Base-by-base conservation (phyloP, 345 rosid genomes). In the Salix suchowensis region DNA sequence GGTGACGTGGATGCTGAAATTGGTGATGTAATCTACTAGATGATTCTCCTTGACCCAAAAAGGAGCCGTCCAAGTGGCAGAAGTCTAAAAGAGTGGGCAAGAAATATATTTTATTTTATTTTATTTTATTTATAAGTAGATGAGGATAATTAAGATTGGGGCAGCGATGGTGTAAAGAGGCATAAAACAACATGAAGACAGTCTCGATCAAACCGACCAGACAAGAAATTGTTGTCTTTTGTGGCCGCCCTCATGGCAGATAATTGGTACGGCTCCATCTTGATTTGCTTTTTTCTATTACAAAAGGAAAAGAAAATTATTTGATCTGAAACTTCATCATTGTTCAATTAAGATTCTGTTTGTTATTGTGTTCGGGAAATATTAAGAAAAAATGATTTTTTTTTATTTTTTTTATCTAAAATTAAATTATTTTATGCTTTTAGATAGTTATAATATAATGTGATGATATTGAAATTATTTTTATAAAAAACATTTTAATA, bases 121-220 rank as follows among this genome's bases (percentile, higher is more conserved):
- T 40, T 40, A 40, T 40, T 40, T 9, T 10, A 9, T 9, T 40
- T 40, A 40, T 40, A 40, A 0, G 44, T 2, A 9, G 44, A 40
- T 40, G 13, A 10, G 11, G 44, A 10, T 40, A 2, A 2, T 40
- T 44, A 11, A 44, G 50, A 12, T 13, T 44, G 50, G 16, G 15
- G 16, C 1, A 0, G 50, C 50, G 5, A 4, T 44, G 50, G 81
- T 76, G 71, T 68, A 77, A 79, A 83, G 79, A 37, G 6, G 58
- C 26, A 70, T 44, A 58, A 76, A 72, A 74, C 58, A 65, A 72
- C 54, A 67, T 55, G 74, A 61, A 62, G 52, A 55, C 67, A 50
- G 74, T 78, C 78, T 46, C 68, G 65, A 82, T 82, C 86, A 84
- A 85, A 87, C 92, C 89, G 90, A 61, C 92, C 88, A 80, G 71